Conservation (phyloP, 2,329 filamentous ascomycete species). For the Neonectria sp. region DNA sequence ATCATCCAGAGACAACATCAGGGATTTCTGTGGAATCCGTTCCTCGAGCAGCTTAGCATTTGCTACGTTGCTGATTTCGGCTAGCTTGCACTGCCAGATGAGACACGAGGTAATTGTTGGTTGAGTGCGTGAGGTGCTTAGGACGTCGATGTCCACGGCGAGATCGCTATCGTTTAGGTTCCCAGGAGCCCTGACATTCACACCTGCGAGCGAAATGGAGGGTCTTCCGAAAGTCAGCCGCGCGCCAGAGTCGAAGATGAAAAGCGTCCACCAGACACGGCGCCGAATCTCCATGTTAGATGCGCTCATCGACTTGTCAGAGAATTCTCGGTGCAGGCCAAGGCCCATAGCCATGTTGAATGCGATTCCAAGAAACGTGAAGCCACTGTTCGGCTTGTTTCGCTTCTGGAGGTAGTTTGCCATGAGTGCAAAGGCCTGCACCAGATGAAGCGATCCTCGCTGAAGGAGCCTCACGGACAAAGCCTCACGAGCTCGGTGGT, state of each 20-base stretch:
- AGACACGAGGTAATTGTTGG: slow-evolving; percentile 35
- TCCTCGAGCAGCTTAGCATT: slow-evolving; percentile 7
- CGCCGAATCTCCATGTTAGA: slow-evolving; percentile 49
- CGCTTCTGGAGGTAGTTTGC: slow-evolving; percentile 64
- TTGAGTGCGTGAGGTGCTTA: slow-evolving; percentile 22
- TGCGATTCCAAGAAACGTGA: slow-evolving; percentile 64
- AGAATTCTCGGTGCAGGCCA: slow-evolving; percentile 60
- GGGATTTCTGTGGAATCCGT: too few species aligned
- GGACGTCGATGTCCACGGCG: slow-evolving; percentile 28
- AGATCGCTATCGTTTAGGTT: slow-evolving; percentile 36
- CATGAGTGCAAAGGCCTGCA: slow-evolving; percentile 58
- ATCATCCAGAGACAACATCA: too few species aligned
- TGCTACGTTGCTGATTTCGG: slow-evolving; percentile 25
- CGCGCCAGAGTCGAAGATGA: slow-evolving; percentile 52
- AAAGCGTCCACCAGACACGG: slow-evolving; percentile 53
- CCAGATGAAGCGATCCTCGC: slow-evolving; percentile 57
- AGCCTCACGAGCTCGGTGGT: slow-evolving; percentile 41
- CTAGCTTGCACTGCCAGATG: slow-evolving; percentile 29
- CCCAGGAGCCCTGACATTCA: slow-evolving; percentile 31
- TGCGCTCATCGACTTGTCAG: slow-evolving; percentile 35
- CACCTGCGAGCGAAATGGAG: slow-evolving; percentile 29
- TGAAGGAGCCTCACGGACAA: slow-evolving; percentile 59
- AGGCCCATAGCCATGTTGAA: slow-evolving; percentile 63
- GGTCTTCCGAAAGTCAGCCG: slow-evolving; percentile 36
- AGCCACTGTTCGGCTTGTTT: slow-evolving; percentile 63